phyloP scores from a whole-genome alignment of 768 basidiomycete genomes.

The Leccinellum luteum region DNA sequence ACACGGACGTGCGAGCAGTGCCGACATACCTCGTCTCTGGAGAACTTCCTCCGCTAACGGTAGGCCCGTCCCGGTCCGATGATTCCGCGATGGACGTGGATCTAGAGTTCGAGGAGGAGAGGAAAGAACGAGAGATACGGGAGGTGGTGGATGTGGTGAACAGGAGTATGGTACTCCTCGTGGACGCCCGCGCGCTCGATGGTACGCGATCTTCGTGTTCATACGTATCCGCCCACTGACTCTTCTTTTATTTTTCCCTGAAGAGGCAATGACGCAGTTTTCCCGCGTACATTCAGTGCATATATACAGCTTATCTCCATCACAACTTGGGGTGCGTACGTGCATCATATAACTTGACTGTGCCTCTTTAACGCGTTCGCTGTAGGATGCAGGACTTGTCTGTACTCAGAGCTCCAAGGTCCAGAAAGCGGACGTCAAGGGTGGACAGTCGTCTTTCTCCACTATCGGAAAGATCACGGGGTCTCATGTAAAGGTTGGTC shows the following conservation, averaged over 20 bases:
- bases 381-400: slow-evolving; percentile 45
- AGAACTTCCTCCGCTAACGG: slow-evolving; percentile 34
- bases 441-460: slow-evolving; percentile 10
- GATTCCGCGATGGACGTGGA: slow-evolving; percentile 31
- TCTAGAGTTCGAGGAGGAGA: slow-evolving; percentile 38
- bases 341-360: background rate
- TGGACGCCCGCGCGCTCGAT: slow-evolving; percentile 62
- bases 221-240: background rate
- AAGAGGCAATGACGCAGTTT: slow-evolving; percentile 57
- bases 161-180: slow-evolving; percentile 52
- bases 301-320: slow-evolving; percentile 71
- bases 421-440: slow-evolving; percentile 31
- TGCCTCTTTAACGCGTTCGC: background rate
- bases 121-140: background rate
- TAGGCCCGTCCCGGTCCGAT: background rate
- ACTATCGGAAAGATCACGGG: slow-evolving; percentile 46
- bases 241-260: background rate
- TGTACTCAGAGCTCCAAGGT: slow-evolving; percentile 34
- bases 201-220: slow-evolving; percentile 37
- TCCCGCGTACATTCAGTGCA: slow-evolving; percentile 52
- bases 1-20: slow-evolving; percentile 28
- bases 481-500: slow-evolving; percentile 45
- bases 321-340: slow-evolving; percentile 45
- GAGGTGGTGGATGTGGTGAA: slow-evolving; percentile 44
- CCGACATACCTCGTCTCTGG: slow-evolving; percentile 79